Evolutionary conservation across 768 basidiomycete genomes (phyloP).

Genomic region (Boletus eberwhitei): DNA sequence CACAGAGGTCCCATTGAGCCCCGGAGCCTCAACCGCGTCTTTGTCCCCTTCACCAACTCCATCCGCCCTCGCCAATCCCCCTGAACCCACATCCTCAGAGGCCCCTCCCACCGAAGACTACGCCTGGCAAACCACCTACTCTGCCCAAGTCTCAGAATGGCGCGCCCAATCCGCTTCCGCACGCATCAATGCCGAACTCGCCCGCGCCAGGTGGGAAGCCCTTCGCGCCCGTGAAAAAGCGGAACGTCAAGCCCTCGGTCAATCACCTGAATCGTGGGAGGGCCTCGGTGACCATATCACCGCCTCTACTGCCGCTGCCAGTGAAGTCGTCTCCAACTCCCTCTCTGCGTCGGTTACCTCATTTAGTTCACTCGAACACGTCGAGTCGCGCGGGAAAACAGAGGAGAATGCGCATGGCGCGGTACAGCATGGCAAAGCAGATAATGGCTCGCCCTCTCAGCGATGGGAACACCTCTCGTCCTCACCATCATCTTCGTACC

Average conservation of each 20-base stretch:
- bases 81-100: not conserved
- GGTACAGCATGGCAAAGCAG: slow-evolving; percentile 5
- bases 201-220: slow-evolving; percentile 69
- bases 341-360: slow-evolving; percentile 20
- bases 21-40: not conserved
- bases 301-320: slow-evolving; percentile 16
- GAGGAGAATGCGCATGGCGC: slow-evolving; percentile 18
- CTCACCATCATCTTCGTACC: slow-evolving; percentile 60
- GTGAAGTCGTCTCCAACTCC: slow-evolving; percentile 15
- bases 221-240: slow-evolving; percentile 44
- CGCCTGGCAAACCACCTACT: slow-evolving; percentile 65
- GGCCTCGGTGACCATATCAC: slow-evolving; percentile 29
- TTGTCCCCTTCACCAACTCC: not conserved
- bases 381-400: slow-evolving; percentile 24
- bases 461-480: slow-evolving; percentile 76
- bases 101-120: slow-evolving; percentile 33
- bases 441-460: slow-evolving; percentile 38
- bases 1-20: slow-evolving; percentile 17
- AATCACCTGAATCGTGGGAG: slow-evolving; percentile 20
- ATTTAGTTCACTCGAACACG: slow-evolving; percentile 15
- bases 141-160: slow-evolving; percentile 67
- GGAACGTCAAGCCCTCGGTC: slow-evolving; percentile 39
- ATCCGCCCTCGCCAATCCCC: not conserved
- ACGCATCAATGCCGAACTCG: slow-evolving; percentile 70
- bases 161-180: slow-evolving; percentile 67